Evolutionary conservation across 140 eudicot genomes (phyloP).

Genomic region (Bidens hawaiensis): DNA sequence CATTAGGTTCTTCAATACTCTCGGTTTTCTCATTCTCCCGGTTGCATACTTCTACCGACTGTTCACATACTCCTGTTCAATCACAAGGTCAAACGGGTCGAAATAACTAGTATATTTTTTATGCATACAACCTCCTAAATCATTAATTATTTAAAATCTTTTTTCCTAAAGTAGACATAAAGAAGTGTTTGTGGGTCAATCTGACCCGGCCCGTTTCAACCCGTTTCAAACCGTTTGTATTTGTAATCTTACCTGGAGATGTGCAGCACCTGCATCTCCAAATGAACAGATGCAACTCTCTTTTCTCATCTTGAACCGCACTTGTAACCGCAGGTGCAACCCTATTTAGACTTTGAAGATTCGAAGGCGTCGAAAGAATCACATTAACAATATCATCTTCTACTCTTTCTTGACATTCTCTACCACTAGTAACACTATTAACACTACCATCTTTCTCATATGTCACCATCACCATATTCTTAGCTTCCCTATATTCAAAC

Average conservation of each 20-base stretch:
- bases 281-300: slow-evolving; percentile 40
- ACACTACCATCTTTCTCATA: slow-evolving; percentile 7
- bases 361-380: slow-evolving; percentile 29
- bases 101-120: background rate
- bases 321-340: slow-evolving; percentile 32
- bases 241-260: slow-evolving; percentile 26
- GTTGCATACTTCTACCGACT: slow-evolving; percentile 30
- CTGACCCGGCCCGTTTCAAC: background rate
- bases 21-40: slow-evolving; percentile 27
- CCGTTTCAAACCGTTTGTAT: background rate
- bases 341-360: slow-evolving; percentile 30
- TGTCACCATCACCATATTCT: slow-evolving; percentile 19
- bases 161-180: background rate
- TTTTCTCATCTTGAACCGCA: slow-evolving; percentile 25
- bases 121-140: slow-evolving; percentile 1
- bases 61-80: slow-evolving; percentile 36
- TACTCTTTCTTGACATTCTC: slow-evolving; percentile 27
- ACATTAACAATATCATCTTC: slow-evolving; percentile 31
- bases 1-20: slow-evolving; percentile 21
- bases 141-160: background rate
- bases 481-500: slow-evolving; percentile 42
- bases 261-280: slow-evolving; percentile 40
- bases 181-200: background rate
- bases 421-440: background rate
- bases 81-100: slow-evolving; percentile 5